Percentiles rank a stretch among this genome's conserved stretches.
These are phyloP conservation scores for Aristolochia fimbriata DNA, from an alignment of 164 flowering plant genomes.

Conservation along the genomic window DNA sequence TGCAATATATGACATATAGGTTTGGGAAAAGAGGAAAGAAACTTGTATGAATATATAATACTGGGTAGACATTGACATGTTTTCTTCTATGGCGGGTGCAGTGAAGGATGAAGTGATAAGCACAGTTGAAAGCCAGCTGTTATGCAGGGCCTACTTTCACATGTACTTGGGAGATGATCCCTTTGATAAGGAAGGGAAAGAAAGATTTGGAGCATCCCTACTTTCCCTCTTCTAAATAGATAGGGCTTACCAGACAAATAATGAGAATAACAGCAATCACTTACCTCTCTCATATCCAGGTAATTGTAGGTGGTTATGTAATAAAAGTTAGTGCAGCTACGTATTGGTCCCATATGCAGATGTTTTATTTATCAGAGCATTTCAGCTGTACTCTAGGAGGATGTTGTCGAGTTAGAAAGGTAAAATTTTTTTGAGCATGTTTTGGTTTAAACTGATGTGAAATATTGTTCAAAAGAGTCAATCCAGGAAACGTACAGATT, in stretches of 20 bases:
- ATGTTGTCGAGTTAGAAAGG: too few relatives aligned
- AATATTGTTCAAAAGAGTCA: too few relatives aligned
- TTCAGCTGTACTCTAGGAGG: too few relatives aligned
- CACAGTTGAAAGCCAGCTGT: conserved; percentile 52
- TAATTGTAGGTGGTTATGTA: too few relatives aligned
- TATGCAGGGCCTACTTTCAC: conserved; percentile 50
- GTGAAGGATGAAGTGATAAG: conserved; percentile 46
- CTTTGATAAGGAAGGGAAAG: conserved; percentile 52
- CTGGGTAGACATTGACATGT: not conserved
- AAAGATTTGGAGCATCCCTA: conserved; percentile 42
- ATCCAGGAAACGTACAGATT: too few relatives aligned
- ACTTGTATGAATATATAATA: not conserved
- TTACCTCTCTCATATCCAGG: not conserved
- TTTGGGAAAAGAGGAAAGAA: not conserved
- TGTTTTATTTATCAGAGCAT: too few relatives aligned
- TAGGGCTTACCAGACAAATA: not conserved
- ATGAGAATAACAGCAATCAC: not conserved
- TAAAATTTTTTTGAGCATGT: too few relatives aligned
- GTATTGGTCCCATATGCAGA: too few relatives aligned
- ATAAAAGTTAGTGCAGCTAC: too few relatives aligned
- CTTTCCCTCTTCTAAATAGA: conserved; percentile 34
- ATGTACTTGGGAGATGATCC: conserved; percentile 57
- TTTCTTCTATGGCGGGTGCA: conserved; percentile 15
- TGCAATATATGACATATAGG: too few relatives aligned
- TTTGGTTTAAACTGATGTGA: too few relatives aligned